Conservation (phyloP, 2,329 filamentous ascomycete genomes). For the Fusarium sp. region DNA sequence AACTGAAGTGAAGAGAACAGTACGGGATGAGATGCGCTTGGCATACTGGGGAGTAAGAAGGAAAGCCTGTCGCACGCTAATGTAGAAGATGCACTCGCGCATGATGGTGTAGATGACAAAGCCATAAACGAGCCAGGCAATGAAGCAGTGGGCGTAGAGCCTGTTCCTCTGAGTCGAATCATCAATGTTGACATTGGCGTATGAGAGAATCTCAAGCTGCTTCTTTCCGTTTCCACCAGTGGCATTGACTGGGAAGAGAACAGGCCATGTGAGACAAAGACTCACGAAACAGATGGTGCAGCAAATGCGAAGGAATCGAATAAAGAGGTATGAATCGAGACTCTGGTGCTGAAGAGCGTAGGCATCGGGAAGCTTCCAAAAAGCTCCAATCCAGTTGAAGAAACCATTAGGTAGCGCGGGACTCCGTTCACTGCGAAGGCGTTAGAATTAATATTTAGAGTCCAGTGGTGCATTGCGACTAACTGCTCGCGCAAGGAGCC, state of each 20-base stretch:
- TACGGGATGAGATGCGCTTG: slow-evolving; percentile 86
- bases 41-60: slow-evolving; percentile 86
- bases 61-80: slow-evolving; percentile 94
- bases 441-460: slow-evolving; percentile 18
- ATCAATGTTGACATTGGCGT: slow-evolving; percentile 57
- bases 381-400: slow-evolving; percentile 69
- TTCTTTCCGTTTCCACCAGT: slow-evolving; percentile 74
- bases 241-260: slow-evolving; percentile 84
- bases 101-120: slow-evolving; percentile 92
- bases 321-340: slow-evolving; percentile 87
- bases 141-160: slow-evolving; percentile 82
- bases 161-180: slow-evolving; percentile 63
- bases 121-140: slow-evolving; percentile 84
- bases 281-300: slow-evolving; percentile 84
- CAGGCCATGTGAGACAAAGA: slow-evolving; percentile 83
- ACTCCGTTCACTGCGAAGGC: slow-evolving; percentile 60
- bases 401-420: slow-evolving; percentile 65
- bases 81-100: slow-evolving; percentile 90
- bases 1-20: slow-evolving; percentile 91
- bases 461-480: slow-evolving; percentile 31
- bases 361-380: slow-evolving; percentile 74
- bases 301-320: slow-evolving; percentile 83
- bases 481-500: slow-evolving; percentile 61
- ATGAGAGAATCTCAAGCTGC: slow-evolving; percentile 67
- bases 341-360: slow-evolving; percentile 88